These are phyloP conservation scores for Capronia epimyces DNA, from an alignment of 2,329 filamentous ascomycete species.

Conservation along the genomic window DNA sequence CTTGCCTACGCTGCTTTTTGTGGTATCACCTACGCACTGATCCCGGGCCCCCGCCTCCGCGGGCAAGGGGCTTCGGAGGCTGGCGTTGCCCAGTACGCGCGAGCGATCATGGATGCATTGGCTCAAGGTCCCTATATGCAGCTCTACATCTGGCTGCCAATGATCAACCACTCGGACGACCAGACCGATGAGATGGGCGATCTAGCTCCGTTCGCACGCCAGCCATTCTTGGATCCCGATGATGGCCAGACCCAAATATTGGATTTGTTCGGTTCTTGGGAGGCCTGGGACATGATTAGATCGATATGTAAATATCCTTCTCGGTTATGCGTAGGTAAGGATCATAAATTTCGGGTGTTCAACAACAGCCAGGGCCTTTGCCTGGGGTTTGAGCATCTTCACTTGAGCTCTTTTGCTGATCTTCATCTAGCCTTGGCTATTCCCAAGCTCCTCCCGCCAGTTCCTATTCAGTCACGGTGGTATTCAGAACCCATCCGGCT, in stretches of 20 bases:
- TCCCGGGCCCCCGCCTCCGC: slow-evolving; percentile 69
- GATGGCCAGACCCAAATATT: slow-evolving; percentile 44
- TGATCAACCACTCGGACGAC: slow-evolving; percentile 67
- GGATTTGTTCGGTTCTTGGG: slow-evolving; percentile 78
- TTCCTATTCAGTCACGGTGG: slow-evolving; percentile 55
- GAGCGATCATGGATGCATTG: slow-evolving; percentile 75
- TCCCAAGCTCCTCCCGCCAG: slow-evolving; percentile 54
- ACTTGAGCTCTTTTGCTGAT: slow-evolving; percentile 10
- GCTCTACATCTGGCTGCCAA: slow-evolving; percentile 74
- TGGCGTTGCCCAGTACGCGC: slow-evolving; percentile 67
- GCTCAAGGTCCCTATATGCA: slow-evolving; percentile 69
- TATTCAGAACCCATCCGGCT: slow-evolving; percentile 58
- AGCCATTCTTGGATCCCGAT: slow-evolving; percentile 35
- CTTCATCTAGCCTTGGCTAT: slow-evolving; percentile 49
- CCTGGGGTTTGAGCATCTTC: not conserved
- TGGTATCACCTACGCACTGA: slow-evolving; percentile 74
- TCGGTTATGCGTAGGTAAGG: slow-evolving; percentile 77
- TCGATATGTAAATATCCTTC: slow-evolving; percentile 78
- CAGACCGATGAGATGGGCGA: slow-evolving; percentile 44
- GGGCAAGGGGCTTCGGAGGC: slow-evolving; percentile 47
- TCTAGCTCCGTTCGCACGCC: slow-evolving; percentile 40
- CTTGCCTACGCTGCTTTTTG: slow-evolving; percentile 94
- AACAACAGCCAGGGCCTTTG: not conserved
- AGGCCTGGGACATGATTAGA: slow-evolving; percentile 85
- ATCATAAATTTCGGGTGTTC: slow-evolving; percentile 11